Conservation (phyloP, 495 filamentous ascomycete species). For the Daldinia grandis region DNA sequence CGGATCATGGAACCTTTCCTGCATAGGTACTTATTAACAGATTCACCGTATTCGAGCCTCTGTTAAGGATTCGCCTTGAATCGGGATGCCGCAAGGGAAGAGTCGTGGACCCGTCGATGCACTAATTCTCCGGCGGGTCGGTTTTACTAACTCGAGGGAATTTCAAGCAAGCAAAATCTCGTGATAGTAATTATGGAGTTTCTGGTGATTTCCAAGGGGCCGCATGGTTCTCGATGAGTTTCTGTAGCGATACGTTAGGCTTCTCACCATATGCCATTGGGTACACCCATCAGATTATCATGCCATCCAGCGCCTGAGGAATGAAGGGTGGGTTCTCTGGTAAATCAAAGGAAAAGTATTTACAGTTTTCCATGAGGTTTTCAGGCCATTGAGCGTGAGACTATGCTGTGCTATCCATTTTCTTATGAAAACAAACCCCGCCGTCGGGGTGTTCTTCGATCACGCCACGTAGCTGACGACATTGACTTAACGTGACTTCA, state of each 20-base stretch:
- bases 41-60: constrained; percentile 44
- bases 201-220: constrained; percentile 36
- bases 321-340: constrained; percentile 43
- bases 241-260: too few species aligned
- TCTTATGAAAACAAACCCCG: constrained; percentile 51
- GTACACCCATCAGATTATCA: constrained; percentile 43
- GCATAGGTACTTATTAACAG: constrained; percentile 54
- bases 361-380: constrained; percentile 24
- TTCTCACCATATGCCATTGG: constrained; percentile 54
- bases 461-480: constrained; percentile 50
- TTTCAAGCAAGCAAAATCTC: constrained; percentile 48
- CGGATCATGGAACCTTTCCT: constrained; percentile 45
- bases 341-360: constrained; percentile 38
- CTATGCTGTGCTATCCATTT: constrained; percentile 46
- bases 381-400: constrained; percentile 53
- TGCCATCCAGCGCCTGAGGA: constrained; percentile 40
- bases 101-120: constrained; percentile 40
- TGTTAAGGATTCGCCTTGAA: constrained; percentile 42
- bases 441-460: constrained; percentile 45
- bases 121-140: constrained; percentile 27
- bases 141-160: constrained; percentile 41
- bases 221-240: constrained; percentile 53
- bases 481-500: constrained; percentile 50
- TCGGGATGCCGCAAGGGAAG: constrained; percentile 42
- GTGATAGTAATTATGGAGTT: constrained; percentile 41